Base-by-base conservation (phyloP, 164 flowering plant species). In the Kalanchoe fedtschenkoi region DNA sequence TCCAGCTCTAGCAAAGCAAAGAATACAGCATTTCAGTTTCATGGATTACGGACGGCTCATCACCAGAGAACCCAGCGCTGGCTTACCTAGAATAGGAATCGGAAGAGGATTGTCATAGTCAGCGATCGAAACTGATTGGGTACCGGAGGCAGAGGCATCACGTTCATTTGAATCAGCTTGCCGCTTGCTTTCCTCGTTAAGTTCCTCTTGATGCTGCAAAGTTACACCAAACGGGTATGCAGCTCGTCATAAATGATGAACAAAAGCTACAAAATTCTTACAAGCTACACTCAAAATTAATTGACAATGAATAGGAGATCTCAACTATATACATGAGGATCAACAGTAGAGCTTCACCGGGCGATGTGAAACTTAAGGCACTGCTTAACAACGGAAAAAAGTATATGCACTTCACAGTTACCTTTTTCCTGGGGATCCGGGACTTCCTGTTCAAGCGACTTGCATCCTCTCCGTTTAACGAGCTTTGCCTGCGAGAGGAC, bases 1-100 rank as follows among this genome's bases (percentile, higher is more conserved):
- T 69, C 70, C 26, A 69, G 55, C 37, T 86, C 95, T 87, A 87
- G 65, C 62, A 59, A 1, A n/a, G n/a, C n/a, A n/a, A n/a, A 24
- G 65, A 68, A 66, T 22, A 32, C 34, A 57, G 34, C 39, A 59
- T 39, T 28, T 33, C 35, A 54, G 17, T 10, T 60, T 34, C 28
- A 10, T 8, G 1, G 6, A n/a, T n/a, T n/a, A n/a, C n/a, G n/a
- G n/a, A n/a, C n/a, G n/a, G n/a, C n/a, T n/a, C n/a, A n/a, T n/a
- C n/a, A n/a, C n/a, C n/a, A n/a, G n/a, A n/a, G n/a, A n/a, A n/a
- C n/a, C 16, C 24, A 26, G 56, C 10, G 8, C n/a, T n/a, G n/a
- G n/a, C n/a, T 51, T 26, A 51, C 56, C 56, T 51, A 51, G 56
- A 28, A 32, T 1, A 51, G 56, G 32, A 51, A 51, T 51, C 26